phyloP scores from a whole-genome alignment of 2,329 filamentous ascomycete genomes.

The Aspergillus tamarii region DNA sequence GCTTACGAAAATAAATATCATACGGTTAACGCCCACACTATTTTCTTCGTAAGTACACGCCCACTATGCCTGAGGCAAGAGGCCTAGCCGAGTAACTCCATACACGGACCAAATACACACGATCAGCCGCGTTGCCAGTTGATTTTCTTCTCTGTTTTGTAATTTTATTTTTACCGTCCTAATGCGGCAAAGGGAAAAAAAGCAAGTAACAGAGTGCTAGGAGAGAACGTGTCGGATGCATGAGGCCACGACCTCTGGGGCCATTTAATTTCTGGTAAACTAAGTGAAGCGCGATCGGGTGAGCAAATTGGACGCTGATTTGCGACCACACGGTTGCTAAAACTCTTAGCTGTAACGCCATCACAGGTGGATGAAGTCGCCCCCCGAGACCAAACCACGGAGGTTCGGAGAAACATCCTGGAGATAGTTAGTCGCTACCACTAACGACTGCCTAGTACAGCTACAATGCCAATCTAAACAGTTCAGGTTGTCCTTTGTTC shows the following conservation, averaged over 20 bases:
- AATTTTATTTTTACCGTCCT: constrained; percentile 4
- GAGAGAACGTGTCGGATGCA: constrained; percentile 23
- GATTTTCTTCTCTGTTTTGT: constrained; percentile 2
- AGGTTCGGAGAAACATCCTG: constrained; percentile 20
- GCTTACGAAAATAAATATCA: background rate
- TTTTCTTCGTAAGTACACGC: background rate
- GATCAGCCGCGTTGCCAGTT: constrained; percentile 15
- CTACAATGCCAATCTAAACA: background rate
- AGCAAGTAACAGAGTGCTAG: background rate
- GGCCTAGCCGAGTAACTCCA: background rate
- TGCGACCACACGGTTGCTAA: constrained; percentile 19
- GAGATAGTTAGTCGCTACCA: constrained; percentile 9
- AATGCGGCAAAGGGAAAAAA: constrained; percentile 12
- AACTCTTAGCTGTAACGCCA: constrained; percentile 25
- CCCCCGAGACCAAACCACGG: constrained; percentile 14
- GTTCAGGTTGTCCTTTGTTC: background rate
- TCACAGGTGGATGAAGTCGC: constrained; percentile 7
- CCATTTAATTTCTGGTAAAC: constrained; percentile 14
- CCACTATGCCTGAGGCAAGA: background rate
- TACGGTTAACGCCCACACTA: background rate
- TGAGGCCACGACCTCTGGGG: constrained; percentile 13
- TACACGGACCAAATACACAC: background rate
- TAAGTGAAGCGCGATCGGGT: constrained; percentile 9
- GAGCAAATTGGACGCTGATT: constrained; percentile 23
- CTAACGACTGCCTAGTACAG: background rate